Evolutionary conservation across 2,329 filamentous ascomycete genomes (phyloP).

Genomic region (Dothistroma pini): DNA sequence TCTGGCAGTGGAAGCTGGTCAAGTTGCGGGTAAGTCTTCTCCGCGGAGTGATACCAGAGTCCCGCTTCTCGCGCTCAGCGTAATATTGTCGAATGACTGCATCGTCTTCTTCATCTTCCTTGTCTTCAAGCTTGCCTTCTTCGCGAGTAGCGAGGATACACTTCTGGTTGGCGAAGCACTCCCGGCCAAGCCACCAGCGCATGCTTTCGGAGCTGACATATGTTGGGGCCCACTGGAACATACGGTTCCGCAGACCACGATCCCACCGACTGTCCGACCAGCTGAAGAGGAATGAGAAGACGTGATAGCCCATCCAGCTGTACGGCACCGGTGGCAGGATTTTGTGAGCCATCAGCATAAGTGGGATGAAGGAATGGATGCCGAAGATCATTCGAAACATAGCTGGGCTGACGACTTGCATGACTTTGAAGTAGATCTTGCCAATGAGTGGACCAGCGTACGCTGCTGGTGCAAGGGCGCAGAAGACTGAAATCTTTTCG

Average conservation of each 20-base stretch:
- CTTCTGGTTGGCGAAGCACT: conserved; percentile 79
- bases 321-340: conserved; percentile 65
- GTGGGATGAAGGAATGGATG: conserved; percentile 86
- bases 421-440: conserved; percentile 89
- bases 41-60: conserved; percentile 27
- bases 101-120: conserved; percentile 43
- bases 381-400: conserved; percentile 82
- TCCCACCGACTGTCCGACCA: conserved; percentile 89
- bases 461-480: conserved; percentile 82
- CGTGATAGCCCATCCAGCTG: conserved; percentile 77
- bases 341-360: conserved; percentile 83
- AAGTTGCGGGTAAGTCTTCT: conserved; percentile 30
- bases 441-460: conserved; percentile 84
- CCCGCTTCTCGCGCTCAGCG: conserved; percentile 29
- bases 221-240: conserved; percentile 90
- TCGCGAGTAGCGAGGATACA: conserved; percentile 81
- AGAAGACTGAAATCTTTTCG: conserved; percentile 80
- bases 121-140: conserved; percentile 60
- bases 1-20: conserved; percentile 30
- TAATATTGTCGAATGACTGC: conserved; percentile 38
- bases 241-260: conserved; percentile 67
- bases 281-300: conserved; percentile 84
- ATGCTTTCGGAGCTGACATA: conserved; percentile 88
- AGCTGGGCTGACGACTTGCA: conserved; percentile 70
- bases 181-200: conserved; percentile 90